Base-by-base conservation (phyloP, 2,329 filamentous ascomycete species). In the Plectosphaerella plurivora region DNA sequence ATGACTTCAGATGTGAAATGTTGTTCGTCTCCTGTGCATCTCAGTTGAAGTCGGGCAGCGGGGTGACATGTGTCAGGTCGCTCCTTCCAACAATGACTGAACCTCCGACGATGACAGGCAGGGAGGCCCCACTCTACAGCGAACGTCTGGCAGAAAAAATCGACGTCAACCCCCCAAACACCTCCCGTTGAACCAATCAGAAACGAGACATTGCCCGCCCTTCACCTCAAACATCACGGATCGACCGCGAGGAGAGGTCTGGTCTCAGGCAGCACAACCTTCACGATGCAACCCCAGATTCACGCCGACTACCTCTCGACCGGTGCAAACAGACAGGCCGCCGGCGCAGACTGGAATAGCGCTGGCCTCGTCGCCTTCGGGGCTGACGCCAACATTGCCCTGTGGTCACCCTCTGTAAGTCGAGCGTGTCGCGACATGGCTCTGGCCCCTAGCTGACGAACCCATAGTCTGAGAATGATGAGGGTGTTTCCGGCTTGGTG, bases 271-370 rank as follows among this genome's bases (percentile, higher is more conserved):
- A 35, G 44, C 24, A 47, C 39, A 28, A 25, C 50, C 36, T 58
- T 28, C 12, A 66, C 64, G 65, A 51, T 53, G 7, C 59, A 56
- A 45, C 47, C 53, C 28, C 54, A 51, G 1, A 59, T 76, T 25
- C 68, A 68, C 25, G 64, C 73, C 57, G 71, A 76, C 56, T 83
- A 84, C 59, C 68, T 94, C 59, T 86, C 90, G 46, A 84, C 87
- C 57, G 94, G 94, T 55, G 93, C 91, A 46, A 99, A 97, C 69
- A 82, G 93, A 61, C 90, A 97, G 63, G 88, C 93, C 16, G 86
- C 87, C 15, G 89, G 91, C 25, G 92, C 93, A 25, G 93, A 97
- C 72, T 99, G 94, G 94, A 84, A 88, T 65, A 65, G 72, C 18
- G 73, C 79, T 57, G 89, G 88, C 10, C 67, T 91, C 45, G 76